These are phyloP conservation scores for Vitis hybrid DNA, from an alignment of 177 flowering plant genomes.

Conservation along the genomic window DNA sequence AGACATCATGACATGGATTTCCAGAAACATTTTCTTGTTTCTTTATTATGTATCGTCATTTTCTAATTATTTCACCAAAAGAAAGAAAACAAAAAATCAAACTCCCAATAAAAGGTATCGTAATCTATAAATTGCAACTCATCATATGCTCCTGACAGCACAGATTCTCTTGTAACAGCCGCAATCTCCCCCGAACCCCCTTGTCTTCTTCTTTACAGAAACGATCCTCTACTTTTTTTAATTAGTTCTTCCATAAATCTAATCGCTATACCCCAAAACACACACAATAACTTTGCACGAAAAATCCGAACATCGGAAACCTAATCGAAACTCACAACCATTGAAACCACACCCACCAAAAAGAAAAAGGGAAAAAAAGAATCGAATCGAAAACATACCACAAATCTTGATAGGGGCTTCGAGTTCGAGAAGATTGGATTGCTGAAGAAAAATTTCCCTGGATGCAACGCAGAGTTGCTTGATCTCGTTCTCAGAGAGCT, in stretches of 20 bases:
- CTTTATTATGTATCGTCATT: no score
- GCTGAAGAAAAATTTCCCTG: slow-evolving; percentile 46
- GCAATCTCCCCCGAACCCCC: no score
- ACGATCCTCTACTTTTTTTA: no score
- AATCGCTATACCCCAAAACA: background rate
- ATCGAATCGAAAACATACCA: slow-evolving; percentile 26
- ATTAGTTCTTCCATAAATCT: background rate
- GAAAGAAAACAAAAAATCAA: no score
- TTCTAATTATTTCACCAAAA: no score
- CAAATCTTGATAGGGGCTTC: slow-evolving; percentile 71
- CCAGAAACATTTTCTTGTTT: no score
- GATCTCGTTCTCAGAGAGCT: slow-evolving; percentile 62
- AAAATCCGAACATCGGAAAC: background rate
- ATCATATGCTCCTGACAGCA: no score
- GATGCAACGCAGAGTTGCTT: slow-evolving; percentile 48
- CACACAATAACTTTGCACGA: background rate
- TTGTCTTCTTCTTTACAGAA: no score
- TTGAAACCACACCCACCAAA: background rate
- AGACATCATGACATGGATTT: no score
- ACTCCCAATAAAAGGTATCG: no score
- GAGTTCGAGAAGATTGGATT: slow-evolving; percentile 62
- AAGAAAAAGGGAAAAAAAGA: background rate
- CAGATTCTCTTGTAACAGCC: no score
- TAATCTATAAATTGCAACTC: no score
- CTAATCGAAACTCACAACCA: background rate